These are phyloP conservation scores for Podochytrium sp. DNA, from an alignment of 192 early-diverging fungal species.

Conservation along the genomic window DNA sequence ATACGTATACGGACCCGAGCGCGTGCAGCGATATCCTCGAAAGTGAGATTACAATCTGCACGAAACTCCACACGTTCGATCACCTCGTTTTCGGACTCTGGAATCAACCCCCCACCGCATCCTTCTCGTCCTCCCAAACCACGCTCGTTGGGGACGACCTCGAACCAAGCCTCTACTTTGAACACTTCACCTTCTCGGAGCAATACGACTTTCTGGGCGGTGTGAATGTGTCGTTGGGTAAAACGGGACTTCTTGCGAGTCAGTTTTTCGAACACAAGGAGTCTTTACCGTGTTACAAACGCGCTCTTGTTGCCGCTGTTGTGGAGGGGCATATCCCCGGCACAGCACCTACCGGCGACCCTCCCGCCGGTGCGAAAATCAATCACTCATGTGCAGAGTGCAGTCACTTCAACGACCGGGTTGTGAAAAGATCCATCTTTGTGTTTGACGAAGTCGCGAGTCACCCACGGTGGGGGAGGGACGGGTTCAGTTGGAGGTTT, in stretches of 20 bases:
- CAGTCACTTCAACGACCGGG: conserved; percentile 34
- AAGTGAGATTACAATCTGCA: conserved; percentile 39
- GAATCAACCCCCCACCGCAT: not conserved
- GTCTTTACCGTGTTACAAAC: conserved; percentile 45
- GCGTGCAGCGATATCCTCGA: conserved; percentile 39
- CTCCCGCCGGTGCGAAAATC: conserved; percentile 25
- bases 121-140: not conserved
- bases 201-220: conserved; percentile 52
- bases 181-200: conserved; percentile 49
- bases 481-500: conserved; percentile 37
- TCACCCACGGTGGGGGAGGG: conserved; percentile 24
- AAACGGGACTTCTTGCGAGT: conserved; percentile 5
- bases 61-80: conserved; percentile 48
- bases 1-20: conserved; percentile 15
- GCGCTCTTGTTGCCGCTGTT: conserved; percentile 20
- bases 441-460: conserved; percentile 44
- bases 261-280: conserved; percentile 54
- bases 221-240: conserved; percentile 26
- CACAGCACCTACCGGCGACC: conserved; percentile 29
- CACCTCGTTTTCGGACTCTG: conserved; percentile 56
- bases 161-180: conserved; percentile 39
- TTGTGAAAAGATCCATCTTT: conserved; percentile 34
- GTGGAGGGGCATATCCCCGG: conserved; percentile 33
- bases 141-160: not conserved
- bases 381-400: conserved; percentile 35